A percentile compares a stretch with the other conserved stretches of the same genome.
These are phyloP conservation scores for Spergularia marina DNA, from an alignment of 148 eudicot genomes.

Conservation along the genomic window DNA sequence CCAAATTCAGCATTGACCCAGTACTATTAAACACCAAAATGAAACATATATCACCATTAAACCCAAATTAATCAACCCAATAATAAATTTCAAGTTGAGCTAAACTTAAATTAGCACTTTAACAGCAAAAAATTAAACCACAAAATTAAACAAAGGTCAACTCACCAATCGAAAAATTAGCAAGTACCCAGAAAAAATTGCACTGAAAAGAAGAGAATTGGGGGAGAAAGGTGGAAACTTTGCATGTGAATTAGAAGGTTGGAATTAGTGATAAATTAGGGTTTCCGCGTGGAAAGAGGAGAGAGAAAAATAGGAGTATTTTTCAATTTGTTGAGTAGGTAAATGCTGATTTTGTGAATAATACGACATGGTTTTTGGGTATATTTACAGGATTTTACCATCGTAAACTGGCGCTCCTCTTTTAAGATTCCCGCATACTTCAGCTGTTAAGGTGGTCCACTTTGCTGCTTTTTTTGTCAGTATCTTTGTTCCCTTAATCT, in stretches of 20 bases:
- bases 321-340: neutral
- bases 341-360: neutral
- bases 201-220: neutral
- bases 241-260: neutral
- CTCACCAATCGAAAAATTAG: neutral
- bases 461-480: neutral
- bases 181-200: neutral
- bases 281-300: neutral
- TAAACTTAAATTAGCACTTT: neutral
- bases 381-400: neutral
- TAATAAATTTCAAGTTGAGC: neutral
- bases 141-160: neutral
- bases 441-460: too few relatives aligned
- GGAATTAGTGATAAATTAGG: constrained; percentile 2
- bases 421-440: neutral
- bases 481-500: neutral
- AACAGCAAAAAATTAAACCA: neutral
- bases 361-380: neutral
- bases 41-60: neutral
- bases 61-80: neutral
- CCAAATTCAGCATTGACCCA: neutral
- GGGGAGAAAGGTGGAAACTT: neutral
- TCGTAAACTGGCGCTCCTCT: neutral
- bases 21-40: neutral
- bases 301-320: neutral